phyloP scores from a whole-genome alignment of 805 yeast species.

The Lachancea mirantina region DNA sequence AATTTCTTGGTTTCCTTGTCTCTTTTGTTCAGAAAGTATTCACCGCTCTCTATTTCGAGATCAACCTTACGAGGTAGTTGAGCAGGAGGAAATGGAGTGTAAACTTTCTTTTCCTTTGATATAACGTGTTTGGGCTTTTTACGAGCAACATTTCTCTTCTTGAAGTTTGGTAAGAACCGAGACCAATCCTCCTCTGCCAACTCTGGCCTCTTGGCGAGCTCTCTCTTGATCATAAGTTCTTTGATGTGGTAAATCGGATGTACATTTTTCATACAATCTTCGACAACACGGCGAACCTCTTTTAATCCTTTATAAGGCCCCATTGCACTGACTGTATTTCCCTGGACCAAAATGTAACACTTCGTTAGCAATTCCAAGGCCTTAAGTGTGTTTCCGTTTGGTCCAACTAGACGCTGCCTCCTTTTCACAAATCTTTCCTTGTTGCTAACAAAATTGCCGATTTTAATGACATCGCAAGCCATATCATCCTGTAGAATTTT shows the following conservation, averaged over 20 bases:
- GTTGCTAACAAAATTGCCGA: conserved; percentile 80
- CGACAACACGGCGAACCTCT: conserved; percentile 87
- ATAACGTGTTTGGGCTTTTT: conserved; percentile 70
- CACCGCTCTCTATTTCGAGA: conserved; percentile 96
- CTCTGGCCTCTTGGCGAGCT: conserved; percentile 90
- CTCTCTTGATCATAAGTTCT: conserved; percentile 95
- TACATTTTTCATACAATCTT: conserved; percentile 93
- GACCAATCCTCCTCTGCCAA: conserved; percentile 95
- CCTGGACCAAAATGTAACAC: conserved; percentile 94
- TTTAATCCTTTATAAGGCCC: conserved; percentile 92
- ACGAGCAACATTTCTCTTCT: conserved; percentile 92
- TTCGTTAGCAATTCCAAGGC: conserved; percentile 93
- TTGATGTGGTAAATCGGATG: conserved; percentile 98
- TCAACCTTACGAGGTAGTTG: conserved; percentile 96
- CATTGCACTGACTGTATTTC: conserved; percentile 95
- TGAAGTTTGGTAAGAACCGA: conserved; percentile 91
- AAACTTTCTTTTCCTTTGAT: conserved; percentile 58
- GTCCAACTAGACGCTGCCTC: conserved; percentile 94
- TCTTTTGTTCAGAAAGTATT: conserved; percentile 83
- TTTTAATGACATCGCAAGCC: conserved; percentile 94
- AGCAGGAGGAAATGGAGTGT: conserved; percentile 99
- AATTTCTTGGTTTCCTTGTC: conserved; percentile 69
- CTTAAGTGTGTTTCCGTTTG: conserved; percentile 91
- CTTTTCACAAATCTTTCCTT: conserved; percentile 93
- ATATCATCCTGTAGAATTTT: conserved; percentile 85